These are phyloP conservation scores for Colletotrichum graminicola DNA, from an alignment of 2,329 filamentous ascomycete species.

Conservation along the genomic window DNA sequence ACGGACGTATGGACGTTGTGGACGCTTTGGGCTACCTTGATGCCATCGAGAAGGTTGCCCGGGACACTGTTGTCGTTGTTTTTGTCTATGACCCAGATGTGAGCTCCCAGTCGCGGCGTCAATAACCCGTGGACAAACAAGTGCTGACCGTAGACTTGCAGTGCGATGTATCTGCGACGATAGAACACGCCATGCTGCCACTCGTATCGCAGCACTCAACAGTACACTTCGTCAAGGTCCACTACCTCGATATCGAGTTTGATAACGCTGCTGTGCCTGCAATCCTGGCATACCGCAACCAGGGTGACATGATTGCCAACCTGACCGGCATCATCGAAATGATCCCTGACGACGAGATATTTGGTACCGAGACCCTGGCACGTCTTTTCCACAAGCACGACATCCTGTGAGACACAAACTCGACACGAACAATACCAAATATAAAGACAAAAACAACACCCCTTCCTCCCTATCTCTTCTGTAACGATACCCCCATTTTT, in stretches of 20 bases:
- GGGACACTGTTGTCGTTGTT: conserved; percentile 88
- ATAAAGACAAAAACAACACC: not conserved
- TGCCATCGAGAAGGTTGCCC: conserved; percentile 88
- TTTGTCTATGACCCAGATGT: conserved; percentile 93
- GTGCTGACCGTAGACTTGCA: conserved; percentile 54
- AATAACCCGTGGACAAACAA: conserved; percentile 3
- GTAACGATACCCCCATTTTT: conserved; percentile 42
- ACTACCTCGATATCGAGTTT: conserved; percentile 94
- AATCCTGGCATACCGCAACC: conserved; percentile 86
- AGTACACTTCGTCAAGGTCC: conserved; percentile 89
- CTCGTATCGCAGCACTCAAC: conserved; percentile 78
- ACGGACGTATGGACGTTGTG: conserved; percentile 84
- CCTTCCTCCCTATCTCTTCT: conserved; percentile 21
- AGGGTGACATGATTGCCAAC: conserved; percentile 91
- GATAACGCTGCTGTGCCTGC: conserved; percentile 89
- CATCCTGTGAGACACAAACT: conserved; percentile 57
- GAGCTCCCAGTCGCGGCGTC: conserved; percentile 54
- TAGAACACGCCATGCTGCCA: conserved; percentile 82
- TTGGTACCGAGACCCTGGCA: conserved; percentile 66
- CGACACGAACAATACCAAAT: conserved; percentile 9
- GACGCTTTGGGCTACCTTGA: conserved; percentile 95
- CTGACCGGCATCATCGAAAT: conserved; percentile 88
- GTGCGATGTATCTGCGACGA: conserved; percentile 82
- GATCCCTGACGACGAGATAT: conserved; percentile 77
- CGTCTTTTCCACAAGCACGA: conserved; percentile 65